A percentile compares a stretch with the other conserved stretches of the same genome.
phyloP scores from a whole-genome alignment of 2,329 filamentous ascomycete species.

The Lachnellula hyalina region DNA sequence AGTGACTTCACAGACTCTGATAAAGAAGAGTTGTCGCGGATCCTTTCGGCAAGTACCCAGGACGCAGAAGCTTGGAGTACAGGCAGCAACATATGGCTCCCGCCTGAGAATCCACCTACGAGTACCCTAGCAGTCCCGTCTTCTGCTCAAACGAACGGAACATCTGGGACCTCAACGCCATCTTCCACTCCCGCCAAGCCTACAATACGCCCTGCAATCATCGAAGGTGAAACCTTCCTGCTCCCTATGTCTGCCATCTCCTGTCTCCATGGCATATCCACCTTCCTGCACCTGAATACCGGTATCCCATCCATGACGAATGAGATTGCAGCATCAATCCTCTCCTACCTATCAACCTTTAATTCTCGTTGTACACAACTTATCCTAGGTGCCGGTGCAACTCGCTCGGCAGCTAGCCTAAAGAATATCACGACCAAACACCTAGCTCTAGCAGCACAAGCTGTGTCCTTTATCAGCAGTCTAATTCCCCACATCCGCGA shows the following conservation, averaged over 20 bases:
- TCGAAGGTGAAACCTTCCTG: conserved; percentile 81
- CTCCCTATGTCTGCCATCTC: conserved; percentile 78
- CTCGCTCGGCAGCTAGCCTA: conserved; percentile 78
- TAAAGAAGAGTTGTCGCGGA: conserved; percentile 52
- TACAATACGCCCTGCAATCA: conserved; percentile 64
- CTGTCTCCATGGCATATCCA: conserved; percentile 74
- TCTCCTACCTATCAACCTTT: conserved; percentile 87
- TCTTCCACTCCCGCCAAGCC: conserved; percentile 42
- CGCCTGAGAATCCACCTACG: conserved; percentile 23
- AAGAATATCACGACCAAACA: conserved; percentile 97
- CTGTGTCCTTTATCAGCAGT: conserved; percentile 79
- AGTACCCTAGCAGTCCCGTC: conserved; percentile 18
- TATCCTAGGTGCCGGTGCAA: conserved; percentile 91
- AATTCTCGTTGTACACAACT: conserved; percentile 95
- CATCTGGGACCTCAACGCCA: conserved; percentile 16
- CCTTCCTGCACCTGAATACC: conserved; percentile 76
- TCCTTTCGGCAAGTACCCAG: conserved; percentile 65
- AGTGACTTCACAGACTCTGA: conserved; percentile 67
- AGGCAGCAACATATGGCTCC: conserved; percentile 53
- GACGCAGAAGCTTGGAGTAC: conserved; percentile 65
- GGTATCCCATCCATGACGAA: conserved; percentile 84
- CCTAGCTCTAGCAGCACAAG: conserved; percentile 84
- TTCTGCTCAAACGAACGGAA: conserved; percentile 7
- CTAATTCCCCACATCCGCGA: conserved; percentile 87
- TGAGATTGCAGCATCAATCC: conserved; percentile 71